Percentiles rank a stretch among this genome's conserved stretches.
Evolutionary conservation across 352 stramenopile species (phyloP).

Genomic region (Globisporangium parvum): DNA sequence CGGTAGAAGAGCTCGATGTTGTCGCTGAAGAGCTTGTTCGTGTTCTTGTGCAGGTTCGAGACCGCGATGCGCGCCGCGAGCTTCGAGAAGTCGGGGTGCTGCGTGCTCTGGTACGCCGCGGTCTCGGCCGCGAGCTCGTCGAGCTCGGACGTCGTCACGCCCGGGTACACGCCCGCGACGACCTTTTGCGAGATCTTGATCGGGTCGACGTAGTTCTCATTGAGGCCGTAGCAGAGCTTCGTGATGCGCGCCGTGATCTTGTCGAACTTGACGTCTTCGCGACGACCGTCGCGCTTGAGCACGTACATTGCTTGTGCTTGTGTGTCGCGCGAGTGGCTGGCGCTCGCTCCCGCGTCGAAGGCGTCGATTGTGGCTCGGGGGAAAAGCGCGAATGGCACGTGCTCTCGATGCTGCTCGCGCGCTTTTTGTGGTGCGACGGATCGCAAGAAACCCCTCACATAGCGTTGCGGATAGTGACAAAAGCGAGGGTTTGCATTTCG

Average conservation of each 20-base stretch:
- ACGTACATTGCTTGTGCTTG: slow-evolving; percentile 82
- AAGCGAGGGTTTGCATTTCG: too few species aligned
- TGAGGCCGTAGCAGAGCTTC: slow-evolving; percentile 98
- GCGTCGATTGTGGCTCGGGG: too few species aligned
- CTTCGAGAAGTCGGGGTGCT: slow-evolving; percentile 98
- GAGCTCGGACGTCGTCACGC: slow-evolving; percentile 97
- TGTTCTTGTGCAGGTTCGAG: slow-evolving; percentile 99
- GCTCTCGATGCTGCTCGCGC: too few species aligned
- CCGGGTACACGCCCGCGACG: slow-evolving; percentile 97
- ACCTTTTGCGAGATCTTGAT: slow-evolving; percentile 98
- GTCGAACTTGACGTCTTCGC: slow-evolving; percentile 96
- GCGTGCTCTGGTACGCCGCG: slow-evolving; percentile 94
- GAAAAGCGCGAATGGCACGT: too few species aligned
- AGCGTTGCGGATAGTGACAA: too few species aligned
- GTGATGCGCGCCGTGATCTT: slow-evolving; percentile 97
- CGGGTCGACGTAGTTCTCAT: slow-evolving; percentile 95
- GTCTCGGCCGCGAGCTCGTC: slow-evolving; percentile 98
- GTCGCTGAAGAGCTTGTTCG: slow-evolving; percentile 93
- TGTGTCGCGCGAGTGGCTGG: too few species aligned
- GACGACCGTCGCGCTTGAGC: slow-evolving; percentile 90
- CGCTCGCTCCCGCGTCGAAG: too few species aligned
- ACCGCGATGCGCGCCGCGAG: slow-evolving; percentile 97
- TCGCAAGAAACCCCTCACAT: too few species aligned
- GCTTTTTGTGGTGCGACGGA: too few species aligned
- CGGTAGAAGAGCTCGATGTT: slow-evolving; percentile 92